phyloP scores from a whole-genome alignment of 208 protist species.

The Crithidia thermophila region DNA sequence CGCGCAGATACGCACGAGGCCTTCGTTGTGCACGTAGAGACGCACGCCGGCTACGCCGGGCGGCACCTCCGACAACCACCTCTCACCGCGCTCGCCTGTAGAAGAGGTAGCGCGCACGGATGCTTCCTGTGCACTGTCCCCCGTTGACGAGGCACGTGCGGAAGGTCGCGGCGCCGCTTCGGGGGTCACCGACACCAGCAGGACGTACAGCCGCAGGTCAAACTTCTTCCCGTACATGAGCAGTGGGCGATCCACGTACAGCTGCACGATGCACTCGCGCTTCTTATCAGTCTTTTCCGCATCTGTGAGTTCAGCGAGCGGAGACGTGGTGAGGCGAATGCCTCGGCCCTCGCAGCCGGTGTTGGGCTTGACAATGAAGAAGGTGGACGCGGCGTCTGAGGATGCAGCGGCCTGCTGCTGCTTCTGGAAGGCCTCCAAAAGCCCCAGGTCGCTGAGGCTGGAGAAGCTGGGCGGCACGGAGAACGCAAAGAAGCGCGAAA shows the following conservation, averaged over 20 bases:
- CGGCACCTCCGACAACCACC: constrained; percentile 15
- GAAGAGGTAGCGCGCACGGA: too few relatives aligned
- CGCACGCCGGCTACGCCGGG: constrained; percentile 56
- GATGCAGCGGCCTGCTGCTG: background rate
- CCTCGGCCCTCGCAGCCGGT: constrained; percentile 82
- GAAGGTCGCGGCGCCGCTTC: background rate
- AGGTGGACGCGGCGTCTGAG: constrained; percentile 1
- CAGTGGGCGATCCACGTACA: constrained; percentile 90
- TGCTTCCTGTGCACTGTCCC: too few relatives aligned
- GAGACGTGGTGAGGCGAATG: constrained; percentile 67
- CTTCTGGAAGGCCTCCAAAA: constrained; percentile 34
- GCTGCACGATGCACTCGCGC: constrained; percentile 74
- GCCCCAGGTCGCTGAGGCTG: constrained; percentile 32
- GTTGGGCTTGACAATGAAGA: constrained; percentile 91
- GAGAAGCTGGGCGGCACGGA: constrained; percentile 68
- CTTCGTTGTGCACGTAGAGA: constrained; percentile 87
- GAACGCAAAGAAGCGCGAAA: constrained; percentile 12
- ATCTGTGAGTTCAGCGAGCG: constrained; percentile 45
- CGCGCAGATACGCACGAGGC: constrained; percentile 93
- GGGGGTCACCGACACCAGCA: constrained; percentile 62
- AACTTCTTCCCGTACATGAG: constrained; percentile 94
- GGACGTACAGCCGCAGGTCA: constrained; percentile 94
- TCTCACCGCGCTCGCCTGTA: too few relatives aligned
- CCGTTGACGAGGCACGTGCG: too few relatives aligned
- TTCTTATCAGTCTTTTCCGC: constrained; percentile 29